Base-by-base conservation (phyloP, 148 eudicot genomes). In the Cornus controversa region DNA sequence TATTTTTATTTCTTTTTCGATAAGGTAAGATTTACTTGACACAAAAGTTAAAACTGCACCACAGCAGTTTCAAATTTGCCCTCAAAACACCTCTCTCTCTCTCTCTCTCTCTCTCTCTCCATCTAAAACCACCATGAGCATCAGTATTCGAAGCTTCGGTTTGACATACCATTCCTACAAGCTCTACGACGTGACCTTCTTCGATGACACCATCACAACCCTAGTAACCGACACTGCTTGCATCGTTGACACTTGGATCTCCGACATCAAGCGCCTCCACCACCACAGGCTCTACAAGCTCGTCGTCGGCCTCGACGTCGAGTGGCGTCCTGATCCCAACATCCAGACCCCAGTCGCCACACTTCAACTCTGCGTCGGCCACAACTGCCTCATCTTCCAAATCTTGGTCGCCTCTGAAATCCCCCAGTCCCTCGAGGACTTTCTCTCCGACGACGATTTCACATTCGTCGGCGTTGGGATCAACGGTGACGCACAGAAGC, bases 191-290 rank as follows among this genome's bases (percentile, higher is more conserved):
- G 77, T 79, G 14, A 53, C 8, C 6, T 24, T 79, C 25, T 22
- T 45, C 72, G 26, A 16, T 24, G 50, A 66, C 66, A 24, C 62
- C 37, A 54, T 79, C 71, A 58, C 15, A 9, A 79, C 81, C 53
- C 69, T 79, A 10, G 77, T 79, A 27, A 79, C 81, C 50, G 0
- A 24, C 53, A 66, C 76, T 5, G 66, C 81, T 28, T 79, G 53
- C 66, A 65, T 45, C 57, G 81, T 79, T 29, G 81, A 79, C 27
- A 50, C 71, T 15, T 78, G 80, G 80, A 71, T 78, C 70, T 34
- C 75, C 50, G 80, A 78, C 15, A 71, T 66, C 4, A 47, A 71
- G n/a, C 23, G 4, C 64, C 68, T 62, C 64, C 70, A 78, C 71
- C 63, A 10, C 64, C 50, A 6, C 14, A 31, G 47, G 24, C 70